Evolutionary conservation across 768 basidiomycete genomes (phyloP), one percentile per base, ranked within the genome.

Genomic region (button mushroom (Agaricus bisporus)): DNA sequence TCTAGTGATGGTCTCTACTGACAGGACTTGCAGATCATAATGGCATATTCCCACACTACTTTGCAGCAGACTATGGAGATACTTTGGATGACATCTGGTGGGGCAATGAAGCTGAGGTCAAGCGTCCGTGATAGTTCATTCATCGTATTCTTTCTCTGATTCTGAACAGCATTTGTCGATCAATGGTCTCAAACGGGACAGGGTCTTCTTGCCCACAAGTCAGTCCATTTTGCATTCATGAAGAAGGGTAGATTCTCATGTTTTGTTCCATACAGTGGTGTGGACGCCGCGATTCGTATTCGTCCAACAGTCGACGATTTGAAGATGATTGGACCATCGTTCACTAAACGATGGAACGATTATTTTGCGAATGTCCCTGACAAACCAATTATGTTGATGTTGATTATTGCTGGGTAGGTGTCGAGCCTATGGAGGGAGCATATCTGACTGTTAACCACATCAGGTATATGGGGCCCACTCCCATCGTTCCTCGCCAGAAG

Each of bases 121-220:
- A 75, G 47, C 62, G 81, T 82, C 56, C 58, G 73, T 60, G n/a
- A 7, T 18, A n/a, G 8, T 37, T 32, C 5, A 5, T 22, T 22
- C 15, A 12, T 18, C 5, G 15, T 12, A 47, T 12, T 35, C n/a
- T 15, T 18, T 32, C 12, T 10, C 5, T 10, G 15, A 35, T 45
- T 18, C 3, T 5, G 5, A 10, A 38, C 41, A 65, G 64, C 53
- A 3, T 48, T 54, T 49, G 58, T 43, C 29, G 58, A 68, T 10
- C 51, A 63, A 35, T 75, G 71, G 71, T 48, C 45, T 4, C 58
- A 60, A 28, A 60, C 62, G 0, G 81, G 79, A 0, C 70, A 62
- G 29, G 81, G 82, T 1, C 60, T 78, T 39, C 68, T 85, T 58
- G 71, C 80, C 0, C 72, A 78, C 57, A 85, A 80, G 85, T 83